phyloP scores from a whole-genome alignment of 768 basidiomycete species.

The Suillus variegatus region DNA sequence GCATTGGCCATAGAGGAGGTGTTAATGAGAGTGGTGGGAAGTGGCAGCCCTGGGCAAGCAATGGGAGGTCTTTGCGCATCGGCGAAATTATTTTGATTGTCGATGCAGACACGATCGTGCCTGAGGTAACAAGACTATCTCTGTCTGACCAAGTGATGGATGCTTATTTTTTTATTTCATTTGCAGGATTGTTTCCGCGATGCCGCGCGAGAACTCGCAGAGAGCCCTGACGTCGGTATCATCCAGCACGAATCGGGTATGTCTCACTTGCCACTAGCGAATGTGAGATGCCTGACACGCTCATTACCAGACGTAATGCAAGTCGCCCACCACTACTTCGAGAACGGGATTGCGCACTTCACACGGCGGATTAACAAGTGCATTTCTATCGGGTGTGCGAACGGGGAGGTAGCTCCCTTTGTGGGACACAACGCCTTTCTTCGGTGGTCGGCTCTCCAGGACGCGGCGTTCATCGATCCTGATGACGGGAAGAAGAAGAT shows the following conservation, averaged over 20 bases:
- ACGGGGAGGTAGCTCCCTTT: conserved; percentile 46
- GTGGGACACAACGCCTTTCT: conserved; percentile 56
- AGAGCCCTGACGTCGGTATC: conserved; percentile 86
- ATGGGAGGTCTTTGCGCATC: conserved; percentile 72
- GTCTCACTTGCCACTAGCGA: conserved; percentile 2
- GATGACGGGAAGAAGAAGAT: conserved; percentile 51
- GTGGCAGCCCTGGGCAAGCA: conserved; percentile 78
- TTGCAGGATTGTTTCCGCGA: conserved; percentile 82
- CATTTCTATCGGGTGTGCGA: conserved; percentile 38
- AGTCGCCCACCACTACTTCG: conserved; percentile 53
- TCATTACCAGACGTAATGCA: conserved; percentile 52
- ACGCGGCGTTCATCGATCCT: conserved; percentile 52
- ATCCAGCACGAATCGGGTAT: conserved; percentile 86
- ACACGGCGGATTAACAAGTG: conserved; percentile 49
- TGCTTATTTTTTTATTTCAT: not conserved
- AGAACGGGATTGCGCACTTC: conserved; percentile 50
- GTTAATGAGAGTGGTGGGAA: conserved; percentile 55
- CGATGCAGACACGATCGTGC: conserved; percentile 85
- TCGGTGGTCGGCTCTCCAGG: conserved; percentile 60
- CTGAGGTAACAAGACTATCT: conserved; percentile 48
- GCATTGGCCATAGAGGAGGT: conserved; percentile 75
- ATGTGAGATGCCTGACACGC: not conserved
- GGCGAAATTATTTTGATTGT: conserved; percentile 83
- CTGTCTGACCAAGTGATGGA: not conserved
- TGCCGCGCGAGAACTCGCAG: conserved; percentile 76